Conservation (phyloP, 768 basidiomycete genomes). For the Russula dissimulans region DNA sequence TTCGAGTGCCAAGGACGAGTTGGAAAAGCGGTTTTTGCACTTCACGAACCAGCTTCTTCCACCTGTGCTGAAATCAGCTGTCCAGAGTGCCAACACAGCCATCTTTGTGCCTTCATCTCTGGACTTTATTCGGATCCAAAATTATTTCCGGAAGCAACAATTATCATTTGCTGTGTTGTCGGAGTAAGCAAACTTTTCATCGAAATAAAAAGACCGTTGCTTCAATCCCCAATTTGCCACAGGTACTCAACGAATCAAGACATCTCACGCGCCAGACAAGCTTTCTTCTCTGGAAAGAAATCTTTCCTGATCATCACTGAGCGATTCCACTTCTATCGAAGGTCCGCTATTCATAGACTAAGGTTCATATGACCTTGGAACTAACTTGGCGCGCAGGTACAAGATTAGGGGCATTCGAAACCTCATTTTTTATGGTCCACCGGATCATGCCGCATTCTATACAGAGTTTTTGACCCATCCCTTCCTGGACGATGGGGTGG, state of each 20-base stretch:
- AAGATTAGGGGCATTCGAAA: slow-evolving; percentile 90
- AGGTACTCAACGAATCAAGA: slow-evolving; percentile 93
- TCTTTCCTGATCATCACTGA: slow-evolving; percentile 87
- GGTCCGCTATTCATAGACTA: slow-evolving; percentile 34
- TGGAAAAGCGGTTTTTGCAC: slow-evolving; percentile 77
- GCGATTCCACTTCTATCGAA: slow-evolving; percentile 96
- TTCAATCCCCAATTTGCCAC: not conserved
- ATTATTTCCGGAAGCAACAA: slow-evolving; percentile 68
- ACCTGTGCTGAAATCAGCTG: slow-evolving; percentile 78
- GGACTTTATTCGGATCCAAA: slow-evolving; percentile 89
- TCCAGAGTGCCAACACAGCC: slow-evolving; percentile 81
- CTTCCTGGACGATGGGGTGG: slow-evolving; percentile 85
- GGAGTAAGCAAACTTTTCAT: slow-evolving; percentile 47
- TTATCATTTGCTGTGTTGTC: slow-evolving; percentile 78
- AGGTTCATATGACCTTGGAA: not conserved
- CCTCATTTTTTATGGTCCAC: slow-evolving; percentile 86
- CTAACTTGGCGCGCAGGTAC: slow-evolving; percentile 44
- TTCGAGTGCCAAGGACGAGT: slow-evolving; percentile 60
- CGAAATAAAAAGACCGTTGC: not conserved
- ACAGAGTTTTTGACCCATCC: slow-evolving; percentile 84
- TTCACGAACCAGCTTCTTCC: slow-evolving; percentile 90
- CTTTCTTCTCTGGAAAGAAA: slow-evolving; percentile 84
- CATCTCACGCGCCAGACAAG: slow-evolving; percentile 85
- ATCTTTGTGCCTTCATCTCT: slow-evolving; percentile 93
- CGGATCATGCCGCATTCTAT: slow-evolving; percentile 87